Conservation (phyloP, 139 green algal species). For the Dunaliella primolecta region DNA sequence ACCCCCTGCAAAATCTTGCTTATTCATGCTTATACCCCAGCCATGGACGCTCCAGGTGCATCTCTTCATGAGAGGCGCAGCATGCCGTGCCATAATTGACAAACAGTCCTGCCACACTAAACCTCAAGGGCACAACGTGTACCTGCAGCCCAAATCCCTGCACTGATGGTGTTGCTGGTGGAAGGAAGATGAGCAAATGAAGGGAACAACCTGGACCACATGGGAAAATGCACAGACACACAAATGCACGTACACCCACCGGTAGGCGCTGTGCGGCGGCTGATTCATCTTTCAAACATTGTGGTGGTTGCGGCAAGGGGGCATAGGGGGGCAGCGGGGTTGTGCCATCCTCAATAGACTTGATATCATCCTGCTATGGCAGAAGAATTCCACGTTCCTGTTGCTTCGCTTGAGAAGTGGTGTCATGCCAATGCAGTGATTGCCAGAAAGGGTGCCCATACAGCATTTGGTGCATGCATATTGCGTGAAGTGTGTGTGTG, state of each 20-base stretch:
- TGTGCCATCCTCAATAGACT: background rate
- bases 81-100: no score
- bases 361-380: background rate
- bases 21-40: no score
- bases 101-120: no score
- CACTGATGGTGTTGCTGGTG: no score
- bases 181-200: no score
- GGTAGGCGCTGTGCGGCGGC: background rate
- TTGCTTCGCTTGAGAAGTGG: background rate
- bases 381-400: background rate
- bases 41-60: no score
- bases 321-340: background rate
- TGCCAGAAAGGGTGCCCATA: background rate
- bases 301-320: background rate
- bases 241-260: background rate
- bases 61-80: background rate
- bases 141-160: no score
- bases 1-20: no score
- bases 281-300: background rate
- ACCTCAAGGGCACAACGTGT: no score
- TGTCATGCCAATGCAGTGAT: no score
- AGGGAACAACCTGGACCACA: background rate
- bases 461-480: background rate
- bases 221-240: slow-evolving; percentile 7
- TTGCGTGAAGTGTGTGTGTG: background rate